Evolutionary conservation across 805 yeast genomes (phyloP).

Genomic region (Wickerhamiella bombiphila): DNA sequence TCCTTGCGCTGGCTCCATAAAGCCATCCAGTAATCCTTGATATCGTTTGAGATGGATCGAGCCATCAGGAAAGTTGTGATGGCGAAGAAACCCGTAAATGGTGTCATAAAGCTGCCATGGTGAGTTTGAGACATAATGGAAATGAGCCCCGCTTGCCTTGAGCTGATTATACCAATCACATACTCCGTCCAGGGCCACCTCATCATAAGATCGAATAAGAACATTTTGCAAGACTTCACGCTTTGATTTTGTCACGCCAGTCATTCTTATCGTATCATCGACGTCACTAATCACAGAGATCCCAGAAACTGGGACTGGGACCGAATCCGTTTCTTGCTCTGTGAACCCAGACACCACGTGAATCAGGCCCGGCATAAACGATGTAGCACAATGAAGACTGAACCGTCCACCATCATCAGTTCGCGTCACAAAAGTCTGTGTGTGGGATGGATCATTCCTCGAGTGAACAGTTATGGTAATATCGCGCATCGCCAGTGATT

Average conservation of each 20-base stretch:
- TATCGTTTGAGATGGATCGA: conserved; percentile 82
- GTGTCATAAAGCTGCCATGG: conserved; percentile 78
- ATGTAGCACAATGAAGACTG: conserved; percentile 8
- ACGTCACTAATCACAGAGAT: conserved; percentile 75
- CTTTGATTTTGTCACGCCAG: conserved; percentile 84
- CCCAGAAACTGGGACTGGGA: conserved; percentile 27
- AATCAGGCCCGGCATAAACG: conserved; percentile 13
- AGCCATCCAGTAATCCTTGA: conserved; percentile 60
- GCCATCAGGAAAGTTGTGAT: conserved; percentile 54
- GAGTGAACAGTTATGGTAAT: conserved; percentile 10
- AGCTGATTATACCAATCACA: conserved; percentile 55
- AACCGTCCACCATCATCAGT: conserved; percentile 20
- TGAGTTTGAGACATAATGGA: conserved; percentile 90
- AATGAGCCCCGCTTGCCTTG: conserved; percentile 34
- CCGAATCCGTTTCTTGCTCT: conserved; percentile 4
- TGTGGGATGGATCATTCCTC: conserved; percentile 7
- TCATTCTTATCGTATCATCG: conserved; percentile 83
- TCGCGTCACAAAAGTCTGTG: conserved; percentile 11
- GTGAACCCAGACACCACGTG: conserved; percentile 6
- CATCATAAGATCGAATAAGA: conserved; percentile 46
- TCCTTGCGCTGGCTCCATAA: conserved; percentile 77
- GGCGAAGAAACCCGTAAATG: conserved; percentile 40
- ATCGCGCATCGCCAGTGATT: conserved; percentile 13
- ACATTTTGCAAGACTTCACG: conserved; percentile 68
- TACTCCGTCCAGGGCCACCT: conserved; percentile 64